These are phyloP conservation scores for Dalbergia oliveri DNA, from an alignment of 306 rosid species.

Conservation along the genomic window DNA sequence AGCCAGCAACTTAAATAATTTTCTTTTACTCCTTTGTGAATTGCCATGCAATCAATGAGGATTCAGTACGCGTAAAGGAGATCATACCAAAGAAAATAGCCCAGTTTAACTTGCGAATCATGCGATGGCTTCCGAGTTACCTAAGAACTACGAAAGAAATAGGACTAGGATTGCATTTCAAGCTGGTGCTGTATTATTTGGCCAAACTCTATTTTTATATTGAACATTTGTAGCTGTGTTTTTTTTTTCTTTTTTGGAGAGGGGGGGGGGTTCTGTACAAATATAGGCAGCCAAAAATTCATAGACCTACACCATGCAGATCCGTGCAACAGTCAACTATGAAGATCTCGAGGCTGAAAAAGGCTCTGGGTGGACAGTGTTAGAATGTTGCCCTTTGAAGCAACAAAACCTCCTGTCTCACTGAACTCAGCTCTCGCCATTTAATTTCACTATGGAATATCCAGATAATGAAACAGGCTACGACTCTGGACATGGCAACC, in stretches of 20 bases:
- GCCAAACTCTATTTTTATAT: conserved; percentile 63
- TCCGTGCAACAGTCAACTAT: conserved; percentile 51
- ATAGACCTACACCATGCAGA: conserved; percentile 59
- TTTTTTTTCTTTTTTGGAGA: not conserved
- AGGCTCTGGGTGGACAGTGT: conserved; percentile 36
- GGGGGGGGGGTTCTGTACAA: conserved; percentile 73
- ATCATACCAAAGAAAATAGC: too few species aligned
- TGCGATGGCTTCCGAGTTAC: too few species aligned
- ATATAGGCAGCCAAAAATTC: conserved; percentile 74
- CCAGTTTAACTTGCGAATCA: not conserved
- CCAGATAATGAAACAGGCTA: conserved; percentile 41
- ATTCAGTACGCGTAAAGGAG: too few species aligned
- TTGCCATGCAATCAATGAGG: too few species aligned
- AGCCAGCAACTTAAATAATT: too few species aligned
- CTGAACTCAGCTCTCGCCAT: conserved; percentile 46
- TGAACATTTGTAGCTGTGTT: conserved; percentile 56
- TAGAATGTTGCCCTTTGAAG: conserved; percentile 43
- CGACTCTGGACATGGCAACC: conserved; percentile 49
- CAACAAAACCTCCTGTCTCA: conserved; percentile 42
- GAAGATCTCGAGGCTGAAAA: conserved; percentile 55
- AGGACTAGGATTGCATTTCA: conserved; percentile 38
- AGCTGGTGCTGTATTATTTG: conserved; percentile 70
- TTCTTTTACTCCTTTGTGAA: too few species aligned
- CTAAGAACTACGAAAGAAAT: not conserved
- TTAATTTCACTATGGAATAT: conserved; percentile 49